phyloP scores from a whole-genome alignment of 192 early-diverging fungal species.

The Coemansia sp. region DNA sequence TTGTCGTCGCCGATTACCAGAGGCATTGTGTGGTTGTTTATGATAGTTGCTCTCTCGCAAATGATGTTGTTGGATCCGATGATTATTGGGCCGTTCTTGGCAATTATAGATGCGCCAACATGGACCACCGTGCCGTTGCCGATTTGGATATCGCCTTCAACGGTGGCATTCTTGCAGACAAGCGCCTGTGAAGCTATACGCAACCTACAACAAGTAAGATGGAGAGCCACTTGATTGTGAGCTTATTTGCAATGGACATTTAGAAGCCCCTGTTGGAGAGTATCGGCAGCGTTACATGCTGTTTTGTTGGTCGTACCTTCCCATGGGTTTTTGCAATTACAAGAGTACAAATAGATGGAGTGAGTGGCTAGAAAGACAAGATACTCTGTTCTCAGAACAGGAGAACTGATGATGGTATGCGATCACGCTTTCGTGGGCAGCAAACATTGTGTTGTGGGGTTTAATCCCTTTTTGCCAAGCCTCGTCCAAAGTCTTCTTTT shows the following conservation, averaged over 20 bases:
- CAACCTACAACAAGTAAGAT: constrained; percentile 41
- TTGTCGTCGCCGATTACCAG: no score
- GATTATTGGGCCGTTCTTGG: constrained; percentile 48
- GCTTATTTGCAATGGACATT: not conserved
- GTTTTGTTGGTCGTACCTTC: constrained; percentile 16
- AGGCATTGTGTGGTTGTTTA: constrained; percentile 37
- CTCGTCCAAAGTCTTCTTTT: not conserved
- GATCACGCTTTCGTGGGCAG: not conserved
- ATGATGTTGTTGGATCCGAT: constrained; percentile 54
- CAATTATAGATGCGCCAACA: constrained; percentile 48
- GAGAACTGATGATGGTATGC: not conserved
- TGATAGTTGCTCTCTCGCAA: constrained; percentile 40
- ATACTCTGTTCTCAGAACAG: no score
- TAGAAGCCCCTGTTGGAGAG: no score
- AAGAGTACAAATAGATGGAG: not conserved
- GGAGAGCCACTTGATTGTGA: no score
- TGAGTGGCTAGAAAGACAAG: not conserved
- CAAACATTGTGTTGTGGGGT: not conserved
- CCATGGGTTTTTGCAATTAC: constrained; percentile 26
- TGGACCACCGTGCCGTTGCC: constrained; percentile 51
- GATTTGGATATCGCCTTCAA: constrained; percentile 51
- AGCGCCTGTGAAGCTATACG: constrained; percentile 45
- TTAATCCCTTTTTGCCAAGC: not conserved
- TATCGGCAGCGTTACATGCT: no score
- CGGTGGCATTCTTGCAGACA: constrained; percentile 43